Base-by-base conservation (phyloP, 306 rosid species). In the Dalbergia cochinchinensis region DNA sequence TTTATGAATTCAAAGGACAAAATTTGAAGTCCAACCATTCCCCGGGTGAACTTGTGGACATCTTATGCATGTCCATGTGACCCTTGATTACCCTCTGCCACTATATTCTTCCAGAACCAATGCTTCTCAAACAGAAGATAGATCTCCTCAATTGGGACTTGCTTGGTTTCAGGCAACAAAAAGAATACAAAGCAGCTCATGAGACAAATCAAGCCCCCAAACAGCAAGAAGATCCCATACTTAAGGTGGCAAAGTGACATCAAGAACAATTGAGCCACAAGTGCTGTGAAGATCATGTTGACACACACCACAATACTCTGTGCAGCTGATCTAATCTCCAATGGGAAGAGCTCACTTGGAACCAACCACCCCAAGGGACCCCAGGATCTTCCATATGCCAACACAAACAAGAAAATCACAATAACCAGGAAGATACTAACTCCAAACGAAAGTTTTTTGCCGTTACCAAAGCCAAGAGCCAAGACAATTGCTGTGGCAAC, bases 331-430 rank as follows among this genome's bases (percentile, higher is more conserved):
- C 98, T 91, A 26, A 90, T 92, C 85, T 94, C 96, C 74, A 94
- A 80, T 35, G 97, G 96, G 69, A 94, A 94, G 7, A 94, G 79
- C 86, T 94, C 98, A 81, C 97, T 92, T 0, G 98, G 94, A 73
- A 94, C 98, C 45, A 94, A 67, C 97, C 98, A 94, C n/a, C 93
- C 97, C 51, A 94, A 50, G 7, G 97, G 98, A 55, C 97, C 97
- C 98, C 94, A 92, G 0, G 98, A 91, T 85, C 98, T 91, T 83
- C 97, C 98, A 77, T 87, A 94, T 48, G 91, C 97, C 85, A 94
- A 83, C 44, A 94, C 98, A 51, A 92, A 94, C 6, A 87, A 3
- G 80, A 87, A 92, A 0, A 94, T 90, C 80, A 88, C 73, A 14
- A 94, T 26, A 16, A 92, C 98, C 31, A 94, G 88, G 71, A 91